These are phyloP conservation scores for Hibiscus mutabilis DNA, from an alignment of 345 rosid species.

Conservation along the genomic window DNA sequence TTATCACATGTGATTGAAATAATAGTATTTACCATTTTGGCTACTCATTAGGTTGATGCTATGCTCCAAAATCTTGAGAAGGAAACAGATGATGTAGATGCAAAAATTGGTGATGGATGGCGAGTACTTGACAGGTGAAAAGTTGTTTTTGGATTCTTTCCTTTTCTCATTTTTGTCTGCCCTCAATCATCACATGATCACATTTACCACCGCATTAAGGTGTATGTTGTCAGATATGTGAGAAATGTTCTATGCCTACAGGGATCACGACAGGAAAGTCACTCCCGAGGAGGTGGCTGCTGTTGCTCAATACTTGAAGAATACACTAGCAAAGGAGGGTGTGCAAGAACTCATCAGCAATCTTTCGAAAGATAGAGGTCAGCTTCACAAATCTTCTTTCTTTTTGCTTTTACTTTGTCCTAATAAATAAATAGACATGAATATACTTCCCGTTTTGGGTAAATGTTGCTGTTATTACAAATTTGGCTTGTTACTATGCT, in stretches of 20 bases:
- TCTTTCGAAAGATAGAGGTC: slow-evolving; percentile 86
- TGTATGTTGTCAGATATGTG: not conserved
- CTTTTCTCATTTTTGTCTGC: not conserved
- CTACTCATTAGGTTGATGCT: slow-evolving; percentile 61
- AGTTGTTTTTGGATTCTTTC: slow-evolving; percentile 11
- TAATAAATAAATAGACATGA: not conserved
- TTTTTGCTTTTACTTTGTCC: not conserved
- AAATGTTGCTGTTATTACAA: not conserved
- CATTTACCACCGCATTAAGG: not conserved
- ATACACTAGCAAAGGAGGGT: slow-evolving; percentile 81
- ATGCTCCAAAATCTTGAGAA: slow-evolving; percentile 96
- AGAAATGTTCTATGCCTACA: slow-evolving; percentile 18
- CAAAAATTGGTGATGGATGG: slow-evolving; percentile 63
- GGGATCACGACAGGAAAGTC: slow-evolving; percentile 90
- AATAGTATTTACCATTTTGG: not conserved
- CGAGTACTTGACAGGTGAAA: slow-evolving; percentile 55
- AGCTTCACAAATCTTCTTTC: not conserved
- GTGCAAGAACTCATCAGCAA: slow-evolving; percentile 82
- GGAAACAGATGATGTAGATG: slow-evolving; percentile 91
- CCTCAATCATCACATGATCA: not conserved
- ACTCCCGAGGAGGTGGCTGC: slow-evolving; percentile 90
- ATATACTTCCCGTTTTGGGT: not conserved
- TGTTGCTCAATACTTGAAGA: slow-evolving; percentile 73
- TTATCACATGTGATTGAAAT: not conserved
- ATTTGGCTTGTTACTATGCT: too few relatives aligned